Evolutionary conservation across 306 rosid genomes (phyloP).

Genomic region (Dryas drummondii): DNA sequence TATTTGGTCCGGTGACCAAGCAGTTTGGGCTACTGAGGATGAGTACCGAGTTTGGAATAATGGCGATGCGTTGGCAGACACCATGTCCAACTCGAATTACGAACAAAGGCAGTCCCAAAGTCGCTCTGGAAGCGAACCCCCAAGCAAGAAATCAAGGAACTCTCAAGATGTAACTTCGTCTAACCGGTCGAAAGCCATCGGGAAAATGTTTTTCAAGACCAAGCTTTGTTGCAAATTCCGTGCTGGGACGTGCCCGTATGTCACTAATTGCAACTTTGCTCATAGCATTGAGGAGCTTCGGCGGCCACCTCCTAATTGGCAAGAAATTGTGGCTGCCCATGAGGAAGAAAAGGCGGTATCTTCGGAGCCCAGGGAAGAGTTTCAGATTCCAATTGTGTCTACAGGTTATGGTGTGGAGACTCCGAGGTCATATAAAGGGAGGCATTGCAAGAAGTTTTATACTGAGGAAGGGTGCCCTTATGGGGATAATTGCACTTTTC

Average conservation of each 20-base stretch:
- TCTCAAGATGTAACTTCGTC: conserved; percentile 69
- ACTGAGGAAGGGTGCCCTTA: conserved; percentile 98
- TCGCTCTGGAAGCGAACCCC: conserved; percentile 82
- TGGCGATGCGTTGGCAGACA: conserved; percentile 42
- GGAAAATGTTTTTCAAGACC: conserved; percentile 98
- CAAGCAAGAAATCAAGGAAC: conserved; percentile 70
- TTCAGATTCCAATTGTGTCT: conserved; percentile 82
- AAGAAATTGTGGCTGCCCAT: conserved; percentile 94
- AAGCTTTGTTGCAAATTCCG: conserved; percentile 96
- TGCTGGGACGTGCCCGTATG: conserved; percentile 84
- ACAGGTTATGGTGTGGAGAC: conserved; percentile 50
- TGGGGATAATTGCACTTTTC: conserved; percentile 93
- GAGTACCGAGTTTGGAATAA: conserved; percentile 86
- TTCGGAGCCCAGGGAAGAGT: conserved; percentile 81
- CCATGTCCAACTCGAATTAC: conserved; percentile 68
- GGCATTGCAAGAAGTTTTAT: conserved; percentile 96
- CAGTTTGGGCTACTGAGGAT: conserved; percentile 96
- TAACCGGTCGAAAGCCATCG: conserved; percentile 76
- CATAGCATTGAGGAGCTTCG: conserved; percentile 96
- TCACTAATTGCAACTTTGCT: conserved; percentile 94
- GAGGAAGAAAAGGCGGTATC: conserved; percentile 66
- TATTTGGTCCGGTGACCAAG: conserved; percentile 72
- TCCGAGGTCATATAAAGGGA: conserved; percentile 83
- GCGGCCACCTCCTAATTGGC: conserved; percentile 96
- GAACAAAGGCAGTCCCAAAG: conserved; percentile 64